phyloP scores from a whole-genome alignment of 768 basidiomycete genomes.

The Dictyophora rubrovolvata region DNA sequence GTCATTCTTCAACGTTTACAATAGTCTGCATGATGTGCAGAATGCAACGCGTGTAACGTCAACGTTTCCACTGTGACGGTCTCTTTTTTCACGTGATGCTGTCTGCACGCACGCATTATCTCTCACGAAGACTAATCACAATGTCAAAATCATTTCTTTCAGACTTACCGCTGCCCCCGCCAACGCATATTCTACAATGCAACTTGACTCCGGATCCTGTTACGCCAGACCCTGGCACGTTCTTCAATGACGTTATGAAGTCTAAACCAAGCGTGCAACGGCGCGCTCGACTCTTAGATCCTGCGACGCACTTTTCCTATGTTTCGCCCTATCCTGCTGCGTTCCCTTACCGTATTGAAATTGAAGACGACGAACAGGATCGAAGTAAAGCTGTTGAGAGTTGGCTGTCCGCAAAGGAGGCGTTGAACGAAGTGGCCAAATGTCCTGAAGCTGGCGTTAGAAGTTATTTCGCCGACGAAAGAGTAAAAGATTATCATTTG shows the following conservation, averaged over 20 bases:
- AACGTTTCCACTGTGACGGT: too few species aligned
- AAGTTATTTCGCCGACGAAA: slow-evolving; percentile 39
- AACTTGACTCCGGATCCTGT: slow-evolving; percentile 50
- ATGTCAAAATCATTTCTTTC: slow-evolving; percentile 34
- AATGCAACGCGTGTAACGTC: too few species aligned
- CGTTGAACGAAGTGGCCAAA: slow-evolving; percentile 27
- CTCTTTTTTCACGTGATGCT: background rate
- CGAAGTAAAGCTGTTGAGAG: slow-evolving; percentile 59
- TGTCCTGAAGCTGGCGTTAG: slow-evolving; percentile 14
- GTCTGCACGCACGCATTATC: background rate
- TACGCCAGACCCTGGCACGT: slow-evolving; percentile 41
- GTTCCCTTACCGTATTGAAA: slow-evolving; percentile 72
- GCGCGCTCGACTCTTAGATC: slow-evolving; percentile 49
- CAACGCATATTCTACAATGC: slow-evolving; percentile 30
- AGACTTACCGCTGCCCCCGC: slow-evolving; percentile 40
- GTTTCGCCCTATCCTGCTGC: slow-evolving; percentile 72
- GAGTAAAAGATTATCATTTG: slow-evolving; percentile 43
- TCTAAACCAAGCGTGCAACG: slow-evolving; percentile 58
- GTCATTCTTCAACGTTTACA: too few species aligned
- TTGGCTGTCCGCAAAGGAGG: slow-evolving; percentile 64
- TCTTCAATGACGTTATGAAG: slow-evolving; percentile 36
- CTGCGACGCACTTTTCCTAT: slow-evolving; percentile 63
- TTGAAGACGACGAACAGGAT: slow-evolving; percentile 41
- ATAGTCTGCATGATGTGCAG: too few species aligned
- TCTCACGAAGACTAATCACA: background rate